These are phyloP conservation scores for Platanus orientalis DNA, from an alignment of 164 flowering plant genomes.

Conservation along the genomic window DNA sequence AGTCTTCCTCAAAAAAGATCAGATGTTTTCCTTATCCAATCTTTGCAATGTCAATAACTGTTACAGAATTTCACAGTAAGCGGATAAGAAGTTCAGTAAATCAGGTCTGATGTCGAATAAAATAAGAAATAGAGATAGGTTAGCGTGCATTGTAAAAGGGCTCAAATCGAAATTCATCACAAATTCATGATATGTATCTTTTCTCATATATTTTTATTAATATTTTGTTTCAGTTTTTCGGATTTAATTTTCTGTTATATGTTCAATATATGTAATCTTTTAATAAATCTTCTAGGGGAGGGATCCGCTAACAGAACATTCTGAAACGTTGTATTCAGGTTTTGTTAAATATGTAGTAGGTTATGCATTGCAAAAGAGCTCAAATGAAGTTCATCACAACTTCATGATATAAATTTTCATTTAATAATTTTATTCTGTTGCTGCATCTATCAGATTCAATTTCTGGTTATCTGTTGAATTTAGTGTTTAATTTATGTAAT, in stretches of 20 bases:
- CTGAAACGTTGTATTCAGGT: conserved; percentile 31
- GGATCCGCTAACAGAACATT: neutral
- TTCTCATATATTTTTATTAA: neutral
- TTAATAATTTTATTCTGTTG: too few species aligned
- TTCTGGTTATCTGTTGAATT: too few species aligned
- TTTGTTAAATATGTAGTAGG: conserved; percentile 64
- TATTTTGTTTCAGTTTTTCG: neutral
- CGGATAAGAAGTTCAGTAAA: neutral
- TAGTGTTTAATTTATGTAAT: too few species aligned
- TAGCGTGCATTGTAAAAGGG: neutral
- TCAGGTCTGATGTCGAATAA: neutral
- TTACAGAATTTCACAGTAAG: neutral
- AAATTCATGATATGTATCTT: neutral
- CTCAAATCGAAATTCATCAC: neutral
- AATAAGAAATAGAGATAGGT: neutral
- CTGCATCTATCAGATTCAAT: neutral
- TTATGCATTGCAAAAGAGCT: too few species aligned
- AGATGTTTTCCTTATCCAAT: too few species aligned
- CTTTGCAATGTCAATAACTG: neutral
- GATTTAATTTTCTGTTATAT: neutral
- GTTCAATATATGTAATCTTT: too few species aligned
- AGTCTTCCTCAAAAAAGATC: too few species aligned
- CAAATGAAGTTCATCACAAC: too few species aligned
- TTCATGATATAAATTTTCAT: too few species aligned
- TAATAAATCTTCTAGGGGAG: neutral